These are phyloP conservation scores for Clausena lansium DNA, from an alignment of 345 rosid species.

Conservation along the genomic window DNA sequence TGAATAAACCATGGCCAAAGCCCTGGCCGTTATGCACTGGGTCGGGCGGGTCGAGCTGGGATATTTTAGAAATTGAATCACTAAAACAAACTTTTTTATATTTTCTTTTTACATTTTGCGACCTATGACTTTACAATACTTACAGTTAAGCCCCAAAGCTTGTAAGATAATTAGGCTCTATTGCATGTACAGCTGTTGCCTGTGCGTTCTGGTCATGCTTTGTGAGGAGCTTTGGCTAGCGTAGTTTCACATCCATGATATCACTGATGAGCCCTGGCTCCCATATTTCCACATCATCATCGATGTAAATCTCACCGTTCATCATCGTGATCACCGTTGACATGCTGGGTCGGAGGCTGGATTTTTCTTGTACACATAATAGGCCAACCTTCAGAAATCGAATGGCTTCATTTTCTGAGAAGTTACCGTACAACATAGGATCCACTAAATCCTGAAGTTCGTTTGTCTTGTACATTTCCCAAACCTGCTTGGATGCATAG, in stretches of 20 bases:
- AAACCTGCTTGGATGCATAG: slow-evolving; percentile 25
- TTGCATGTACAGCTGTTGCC: background rate
- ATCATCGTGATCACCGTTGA: slow-evolving; percentile 32
- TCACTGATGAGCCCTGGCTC: slow-evolving; percentile 23
- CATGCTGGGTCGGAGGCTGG: slow-evolving; percentile 25
- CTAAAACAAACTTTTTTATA: no score
- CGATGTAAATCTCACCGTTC: slow-evolving; percentile 19
- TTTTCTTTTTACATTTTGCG: no score
- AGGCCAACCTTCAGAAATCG: slow-evolving; percentile 26
- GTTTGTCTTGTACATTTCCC: slow-evolving; percentile 30
- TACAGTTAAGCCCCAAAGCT: no score
- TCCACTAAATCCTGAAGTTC: slow-evolving; percentile 27
- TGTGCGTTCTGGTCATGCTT: background rate
- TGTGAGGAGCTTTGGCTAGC: background rate
- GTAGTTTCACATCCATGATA: slow-evolving; percentile 23
- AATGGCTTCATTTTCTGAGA: slow-evolving; percentile 26
- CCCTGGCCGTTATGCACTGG: no score
- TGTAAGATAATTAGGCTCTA: no score
- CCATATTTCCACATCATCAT: background rate
- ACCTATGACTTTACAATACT: no score
- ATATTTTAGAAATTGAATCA: no score
- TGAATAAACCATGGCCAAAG: no score
- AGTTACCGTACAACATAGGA: slow-evolving; percentile 20
- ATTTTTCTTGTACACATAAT: slow-evolving; percentile 35
- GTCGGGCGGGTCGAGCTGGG: no score